Evolutionary conservation across 441 rosid genomes (phyloP).

Genomic region (Omphalea diandra): DNA sequence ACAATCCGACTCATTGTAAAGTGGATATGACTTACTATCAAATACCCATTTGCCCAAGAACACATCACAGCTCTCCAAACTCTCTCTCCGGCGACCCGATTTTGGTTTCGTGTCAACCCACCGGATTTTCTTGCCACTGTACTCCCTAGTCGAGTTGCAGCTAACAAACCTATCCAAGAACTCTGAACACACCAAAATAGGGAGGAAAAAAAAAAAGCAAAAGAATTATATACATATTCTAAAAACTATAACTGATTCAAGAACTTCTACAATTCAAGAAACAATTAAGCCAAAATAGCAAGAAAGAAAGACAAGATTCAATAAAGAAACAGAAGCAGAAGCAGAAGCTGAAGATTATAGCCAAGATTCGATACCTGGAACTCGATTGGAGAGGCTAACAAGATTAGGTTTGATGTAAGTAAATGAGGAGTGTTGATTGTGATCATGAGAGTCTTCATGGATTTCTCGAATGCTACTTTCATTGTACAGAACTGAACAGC

Average conservation of each 20-base stretch:
- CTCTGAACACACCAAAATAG: constrained; percentile 33
- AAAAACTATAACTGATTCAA: not conserved
- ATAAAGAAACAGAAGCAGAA: constrained; percentile 11
- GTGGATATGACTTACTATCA: constrained; percentile 66
- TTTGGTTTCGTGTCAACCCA: constrained; percentile 37
- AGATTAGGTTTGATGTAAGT: constrained; percentile 60
- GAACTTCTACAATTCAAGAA: not conserved
- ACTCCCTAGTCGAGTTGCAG: constrained; percentile 70
- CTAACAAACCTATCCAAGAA: constrained; percentile 73
- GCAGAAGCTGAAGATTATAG: not conserved
- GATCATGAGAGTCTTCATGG: constrained; percentile 39
- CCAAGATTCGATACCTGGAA: constrained; percentile 37
- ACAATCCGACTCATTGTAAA: constrained; percentile 74
- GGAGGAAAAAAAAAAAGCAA: not conserved
- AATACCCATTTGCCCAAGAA: constrained; percentile 87
- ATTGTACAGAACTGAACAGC: constrained; percentile 50
- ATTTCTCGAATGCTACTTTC: constrained; percentile 60
- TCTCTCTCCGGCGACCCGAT: constrained; percentile 33
- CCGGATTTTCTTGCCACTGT: constrained; percentile 62
- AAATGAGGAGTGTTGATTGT: constrained; percentile 26
- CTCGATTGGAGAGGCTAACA: constrained; percentile 12
- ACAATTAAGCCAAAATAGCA: constrained; percentile 5
- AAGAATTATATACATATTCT: not conserved
- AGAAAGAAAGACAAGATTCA: not conserved
- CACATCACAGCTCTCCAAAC: constrained; percentile 63